Percentiles rank a stretch among this genome's conserved stretches.
These are phyloP conservation scores for Ambrosiella cleistominuta DNA, from an alignment of 2,329 filamentous ascomycete species.

Conservation along the genomic window DNA sequence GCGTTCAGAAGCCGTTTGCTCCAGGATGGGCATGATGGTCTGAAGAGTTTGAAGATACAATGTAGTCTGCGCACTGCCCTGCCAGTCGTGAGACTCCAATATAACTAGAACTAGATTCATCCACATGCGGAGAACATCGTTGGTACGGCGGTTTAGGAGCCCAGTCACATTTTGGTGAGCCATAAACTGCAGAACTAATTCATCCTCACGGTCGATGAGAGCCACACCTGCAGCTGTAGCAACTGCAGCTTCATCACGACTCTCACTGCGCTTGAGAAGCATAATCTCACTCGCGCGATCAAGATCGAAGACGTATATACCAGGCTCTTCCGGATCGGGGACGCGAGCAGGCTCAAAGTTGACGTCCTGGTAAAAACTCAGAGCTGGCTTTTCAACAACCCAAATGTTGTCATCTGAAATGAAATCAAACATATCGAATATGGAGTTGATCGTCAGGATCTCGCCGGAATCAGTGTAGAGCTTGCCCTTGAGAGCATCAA, in stretches of 20 bases:
- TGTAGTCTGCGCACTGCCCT: conserved; percentile 49
- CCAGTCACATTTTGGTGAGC: conserved; percentile 44
- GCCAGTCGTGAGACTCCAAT: conserved; percentile 66
- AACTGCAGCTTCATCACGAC: conserved; percentile 31
- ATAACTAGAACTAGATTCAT: conserved; percentile 69
- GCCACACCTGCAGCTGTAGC: conserved; percentile 31
- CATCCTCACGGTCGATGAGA: conserved; percentile 39
- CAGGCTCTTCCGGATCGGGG: conserved; percentile 30
- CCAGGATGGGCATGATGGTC: conserved; percentile 72
- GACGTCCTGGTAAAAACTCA: conserved; percentile 35
- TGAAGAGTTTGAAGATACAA: conserved; percentile 79
- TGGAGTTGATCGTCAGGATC: conserved; percentile 48
- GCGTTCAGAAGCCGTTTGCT: conserved; percentile 53
- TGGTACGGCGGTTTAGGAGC: conserved; percentile 37
- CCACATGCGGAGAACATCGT: conserved; percentile 65
- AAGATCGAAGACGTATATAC: conserved; percentile 48
- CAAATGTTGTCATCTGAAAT: conserved; percentile 38
- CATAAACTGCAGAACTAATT: conserved; percentile 42
- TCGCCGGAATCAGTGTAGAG: conserved; percentile 50
- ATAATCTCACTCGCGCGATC: conserved; percentile 58
- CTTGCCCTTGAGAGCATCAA: conserved; percentile 61
- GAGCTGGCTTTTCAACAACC: conserved; percentile 31
- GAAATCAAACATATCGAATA: conserved; percentile 92
- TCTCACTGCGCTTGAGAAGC: conserved; percentile 47
- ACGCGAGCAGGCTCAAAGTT: conserved; percentile 8